Evolutionary conservation across 169 alveolate genomes (phyloP).

Genomic region (Plasmodium gallinaceum): DNA sequence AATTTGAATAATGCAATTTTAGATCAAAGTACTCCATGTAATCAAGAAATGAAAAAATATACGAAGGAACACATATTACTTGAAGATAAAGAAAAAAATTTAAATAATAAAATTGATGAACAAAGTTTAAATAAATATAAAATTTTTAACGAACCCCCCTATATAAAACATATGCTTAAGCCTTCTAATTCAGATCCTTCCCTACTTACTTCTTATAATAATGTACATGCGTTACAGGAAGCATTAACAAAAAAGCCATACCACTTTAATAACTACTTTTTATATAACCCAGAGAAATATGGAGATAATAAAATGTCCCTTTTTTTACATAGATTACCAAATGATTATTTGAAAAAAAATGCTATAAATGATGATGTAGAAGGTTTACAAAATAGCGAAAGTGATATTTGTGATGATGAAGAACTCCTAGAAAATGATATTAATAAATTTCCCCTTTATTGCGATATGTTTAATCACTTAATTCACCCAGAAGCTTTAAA

Average conservation of each 20-base stretch:
- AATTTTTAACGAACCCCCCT: conserved; percentile 68
- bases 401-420: not conserved
- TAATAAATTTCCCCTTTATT: conserved; percentile 58
- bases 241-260: conserved; percentile 81
- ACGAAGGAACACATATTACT: too few species aligned
- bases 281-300: conserved; percentile 67
- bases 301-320: conserved; percentile 28
- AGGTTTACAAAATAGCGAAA: not conserved
- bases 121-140: conserved; percentile 30
- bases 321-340: conserved; percentile 50
- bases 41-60: too few species aligned
- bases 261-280: conserved; percentile 76
- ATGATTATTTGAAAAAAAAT: conserved; percentile 48
- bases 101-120: not conserved
- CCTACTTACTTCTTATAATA: conserved; percentile 79
- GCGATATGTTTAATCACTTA: conserved; percentile 56
- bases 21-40: not conserved
- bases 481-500: conserved; percentile 67
- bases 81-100: not conserved
- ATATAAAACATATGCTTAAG: conserved; percentile 79
- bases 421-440: conserved; percentile 24
- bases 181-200: conserved; percentile 85
- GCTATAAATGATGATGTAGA: conserved; percentile 12
- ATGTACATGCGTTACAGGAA: conserved; percentile 83
- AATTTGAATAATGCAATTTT: too few species aligned